Evolutionary conservation across 441 rosid species (phyloP).

Genomic region (Gossypium davidsonii): DNA sequence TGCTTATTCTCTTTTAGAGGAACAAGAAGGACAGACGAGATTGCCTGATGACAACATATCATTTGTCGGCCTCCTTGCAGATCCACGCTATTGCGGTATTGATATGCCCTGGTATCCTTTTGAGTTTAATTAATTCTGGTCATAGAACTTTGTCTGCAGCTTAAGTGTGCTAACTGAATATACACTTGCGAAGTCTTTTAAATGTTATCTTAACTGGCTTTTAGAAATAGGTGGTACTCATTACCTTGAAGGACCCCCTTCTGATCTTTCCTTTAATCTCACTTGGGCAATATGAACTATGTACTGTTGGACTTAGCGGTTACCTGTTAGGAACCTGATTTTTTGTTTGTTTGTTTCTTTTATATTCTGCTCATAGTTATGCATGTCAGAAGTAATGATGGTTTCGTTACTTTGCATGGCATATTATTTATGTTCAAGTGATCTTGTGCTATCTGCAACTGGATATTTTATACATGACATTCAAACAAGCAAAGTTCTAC

Average conservation of each 20-base stretch:
- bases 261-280: not conserved
- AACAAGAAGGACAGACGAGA: slow-evolving; percentile 70
- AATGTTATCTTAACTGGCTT: not conserved
- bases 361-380: not conserved
- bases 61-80: slow-evolving; percentile 91
- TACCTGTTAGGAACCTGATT: not conserved
- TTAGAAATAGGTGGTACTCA: not conserved
- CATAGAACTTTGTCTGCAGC: slow-evolving; percentile 9
- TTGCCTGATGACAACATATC: slow-evolving; percentile 70
- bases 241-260: not conserved
- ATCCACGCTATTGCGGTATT: slow-evolving; percentile 92
- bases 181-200: not conserved
- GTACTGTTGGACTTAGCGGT: not conserved
- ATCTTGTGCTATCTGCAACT: slow-evolving; percentile 18
- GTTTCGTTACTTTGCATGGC: not conserved
- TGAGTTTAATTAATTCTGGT: slow-evolving; percentile 22
- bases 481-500: slow-evolving; percentile 13
- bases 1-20: slow-evolving; percentile 79
- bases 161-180: not conserved
- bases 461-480: not conserved
- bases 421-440: not conserved
- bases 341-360: slow-evolving; percentile 16
- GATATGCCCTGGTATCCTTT: slow-evolving; percentile 36
- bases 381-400: not conserved
- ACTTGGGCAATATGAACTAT: not conserved